These are phyloP conservation scores for Omphalea diandra DNA, from an alignment of 441 rosid genomes.

Conservation along the genomic window DNA sequence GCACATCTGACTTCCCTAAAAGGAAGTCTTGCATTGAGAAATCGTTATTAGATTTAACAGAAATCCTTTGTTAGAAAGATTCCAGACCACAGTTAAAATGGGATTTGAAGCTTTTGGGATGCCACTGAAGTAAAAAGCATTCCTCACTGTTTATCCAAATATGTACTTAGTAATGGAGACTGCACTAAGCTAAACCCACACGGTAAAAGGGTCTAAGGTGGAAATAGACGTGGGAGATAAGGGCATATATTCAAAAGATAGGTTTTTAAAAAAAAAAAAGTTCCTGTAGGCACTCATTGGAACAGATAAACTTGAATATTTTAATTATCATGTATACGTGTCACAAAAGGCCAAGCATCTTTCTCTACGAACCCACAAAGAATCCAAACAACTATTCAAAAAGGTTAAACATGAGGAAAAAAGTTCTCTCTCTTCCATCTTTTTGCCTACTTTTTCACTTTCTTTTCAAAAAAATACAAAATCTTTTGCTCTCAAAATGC, in stretches of 20 bases:
- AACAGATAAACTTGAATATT: conserved; percentile 34
- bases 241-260: not conserved
- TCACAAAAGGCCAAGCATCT: conserved; percentile 34
- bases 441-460: conserved; percentile 19
- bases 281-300: conserved; percentile 21
- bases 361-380: conserved; percentile 39
- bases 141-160: not conserved
- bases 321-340: conserved; percentile 10
- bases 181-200: not conserved
- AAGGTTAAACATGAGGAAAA: conserved; percentile 30
- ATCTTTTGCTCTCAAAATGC: not conserved
- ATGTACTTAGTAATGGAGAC: not conserved
- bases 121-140: not conserved
- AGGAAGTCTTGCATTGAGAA: no score
- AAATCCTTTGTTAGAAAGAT: conserved; percentile 6
- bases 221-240: not conserved
- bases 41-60: no score
- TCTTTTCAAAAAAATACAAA: no score
- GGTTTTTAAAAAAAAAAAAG: conserved; percentile 3
- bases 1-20: no score
- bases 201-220: not conserved
- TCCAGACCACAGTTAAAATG: not conserved
- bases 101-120: not conserved
- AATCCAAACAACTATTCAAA: conserved; percentile 38
- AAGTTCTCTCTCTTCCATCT: conserved; percentile 26